Base-by-base conservation (phyloP, 108 stramenopile species). In the Skeletonema menzelii region DNA sequence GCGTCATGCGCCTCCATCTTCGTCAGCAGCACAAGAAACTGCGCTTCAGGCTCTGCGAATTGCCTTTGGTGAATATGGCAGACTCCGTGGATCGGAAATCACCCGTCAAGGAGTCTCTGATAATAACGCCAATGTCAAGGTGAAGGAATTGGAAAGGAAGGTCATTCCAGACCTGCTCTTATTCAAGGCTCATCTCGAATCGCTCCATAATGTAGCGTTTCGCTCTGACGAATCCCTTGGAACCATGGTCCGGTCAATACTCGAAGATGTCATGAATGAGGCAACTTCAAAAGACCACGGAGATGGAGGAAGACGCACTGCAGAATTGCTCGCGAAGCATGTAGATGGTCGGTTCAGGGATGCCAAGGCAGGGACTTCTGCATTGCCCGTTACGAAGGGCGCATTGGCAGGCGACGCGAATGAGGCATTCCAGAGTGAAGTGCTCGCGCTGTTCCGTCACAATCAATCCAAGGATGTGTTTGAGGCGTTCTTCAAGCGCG, bases 401-500 rank as follows among this genome's bases (percentile, higher is more conserved):
- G 28, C 80, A 8, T 31, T 31, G 30, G 58, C 32, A 40, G 38
- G 65, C 56, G 77, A 71, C 72, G 73, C 77, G 22, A 85, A 67
- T 20, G 82, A 83, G 35, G 68, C 62, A 35, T 83, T 79, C 53
- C 83, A 72, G 65, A 73, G 27, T 65, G 80, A 72, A 68, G 80
- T 82, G 66, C 94, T 89, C 90, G 87, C 67, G 27, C 84, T 91
- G 37, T 99, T 99, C 75, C 84, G 94, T 62, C 91, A 91, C 59
- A 38, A 92, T 8, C 88, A 89, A 47, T 92, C 91, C 74, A 99
- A 99, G 72, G 98, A 98, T 83, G 89, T 97, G 14, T 99, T 99
- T 82, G 97, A 99, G 77, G 98, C 95, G 15, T 98, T 98, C 73
- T 99, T 97, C 86, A 97, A 96, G 66, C 85, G 83, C 38, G 95